Evolutionary conservation across 805 yeast genomes (phyloP), one percentile per base, ranked within the genome.

Genomic region (Cyberlindnera mrakii): DNA sequence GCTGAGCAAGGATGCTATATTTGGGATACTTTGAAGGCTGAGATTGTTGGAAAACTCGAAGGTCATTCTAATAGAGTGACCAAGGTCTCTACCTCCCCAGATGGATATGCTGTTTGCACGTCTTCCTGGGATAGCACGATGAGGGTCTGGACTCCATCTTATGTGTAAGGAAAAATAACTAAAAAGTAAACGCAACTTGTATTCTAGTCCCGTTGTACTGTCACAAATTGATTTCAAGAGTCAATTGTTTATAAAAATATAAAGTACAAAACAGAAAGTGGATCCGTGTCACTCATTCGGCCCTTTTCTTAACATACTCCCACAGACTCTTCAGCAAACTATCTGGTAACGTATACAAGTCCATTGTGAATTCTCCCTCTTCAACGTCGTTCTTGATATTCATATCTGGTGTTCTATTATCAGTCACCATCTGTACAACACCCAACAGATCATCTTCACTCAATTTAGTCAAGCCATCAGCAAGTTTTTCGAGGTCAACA

Each of bases 311-410:
- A 34, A 91, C 96, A 62, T 85, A 90, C 51, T 91, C 98, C 95
- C 95, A 89, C 65, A 91, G 74, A 72, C 95, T 85, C 70, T 86
- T 88, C 61, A 93, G 75, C 61, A 93, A 70, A 34, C 85, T 79
- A 61, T 91, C 97, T 17, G 98, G 98, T 52, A 91, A 71, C 23
- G 97, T 90, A 65, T 80, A 90, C 54, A 91, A 75, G 67, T 91
- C 99, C 86, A 91, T 87, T 42, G 95, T 88, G 64, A 93, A 91
- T 69, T 93, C 98, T 41, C 99, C 99, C 56, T 87, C 91, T 49
- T 91, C 98, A 40, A 87, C 89, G 58, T 91, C 96, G 63, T 93
- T 91, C 62, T 90, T 90, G 55, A 91, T 84, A 65, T 85, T 89
- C 96, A 91, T 91, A 39, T 91, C 98, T 36, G 87, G 79, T 5